Evolutionary conservation across 129 eudicot species (phyloP), one percentile per base, ranked within the genome.

Genomic region (Cynara cardunculus): DNA sequence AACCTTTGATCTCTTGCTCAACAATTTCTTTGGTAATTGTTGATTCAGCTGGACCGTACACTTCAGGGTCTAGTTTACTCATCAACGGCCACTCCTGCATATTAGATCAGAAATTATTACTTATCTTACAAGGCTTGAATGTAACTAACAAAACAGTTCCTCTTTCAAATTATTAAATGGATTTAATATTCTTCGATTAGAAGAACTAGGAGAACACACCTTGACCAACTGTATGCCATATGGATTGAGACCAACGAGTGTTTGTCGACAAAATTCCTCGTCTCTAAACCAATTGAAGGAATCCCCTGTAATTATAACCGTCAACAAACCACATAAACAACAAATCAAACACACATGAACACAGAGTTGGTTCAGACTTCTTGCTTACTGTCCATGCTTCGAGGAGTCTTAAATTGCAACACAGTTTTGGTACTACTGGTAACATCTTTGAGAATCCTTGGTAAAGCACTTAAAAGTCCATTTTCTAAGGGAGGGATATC

Each of bases 171-270:
- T 2, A 3, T 31, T 31, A 32, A 32, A 1, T 37, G 44, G 44
- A 37, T 37, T 37, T 37, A 5, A 7, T 16, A 2, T 49, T 49
- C 62, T 49, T 12, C 2, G 19, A 49, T 14, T 49, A 49, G 6
- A 49, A 49, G 62, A 49, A 19, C 5, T 7, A 70, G 5, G 3
- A 30, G n/a, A 24, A 85, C 79, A 71, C 62, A 93, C 98, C 90
- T 77, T 87, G 65, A 91, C 92, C 75, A 87, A 73, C 85, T 89
- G 73, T 72, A 93, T 91, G 88, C 86, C 56, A 31, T 74, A 83
- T 22, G 98, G 97, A 81, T 93, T 93, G 6, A 91, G 22, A 78
- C 98, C 97, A 21, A 94, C 98, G 67, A 93, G 91, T 44, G 92
- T 88, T 78, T 91, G 93, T 10, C 93, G 88, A 78, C 89, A 80